phyloP scores from a whole-genome alignment of 805 yeast genomes.

The Yarrowia divulgata region DNA sequence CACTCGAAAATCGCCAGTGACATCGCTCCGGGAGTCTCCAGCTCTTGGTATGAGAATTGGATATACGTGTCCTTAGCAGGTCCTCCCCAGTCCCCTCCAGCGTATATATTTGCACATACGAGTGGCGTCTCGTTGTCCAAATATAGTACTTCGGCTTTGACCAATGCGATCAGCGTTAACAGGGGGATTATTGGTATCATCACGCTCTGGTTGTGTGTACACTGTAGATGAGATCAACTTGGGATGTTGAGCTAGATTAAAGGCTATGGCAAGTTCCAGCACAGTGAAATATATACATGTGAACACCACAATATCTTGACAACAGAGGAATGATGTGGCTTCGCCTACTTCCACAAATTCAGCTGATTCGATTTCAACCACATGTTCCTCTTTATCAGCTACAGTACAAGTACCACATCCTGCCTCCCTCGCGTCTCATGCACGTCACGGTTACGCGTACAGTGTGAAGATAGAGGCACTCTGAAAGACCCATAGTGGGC shows the following conservation, averaged over 20 bases:
- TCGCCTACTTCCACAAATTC: too few species aligned
- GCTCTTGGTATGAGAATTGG: slow-evolving; percentile 1
- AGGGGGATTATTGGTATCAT: not conserved
- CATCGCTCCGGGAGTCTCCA: slow-evolving; percentile 9
- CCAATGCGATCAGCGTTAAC: not conserved
- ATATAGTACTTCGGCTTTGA: not conserved
- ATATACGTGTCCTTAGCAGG: slow-evolving; percentile 4
- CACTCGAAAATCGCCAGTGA: slow-evolving; percentile 11
- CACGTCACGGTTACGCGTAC: not conserved
- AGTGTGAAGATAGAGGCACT: too few species aligned
- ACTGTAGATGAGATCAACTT: not conserved
- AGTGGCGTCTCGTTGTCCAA: slow-evolving; percentile 7
- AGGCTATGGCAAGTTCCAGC: too few species aligned
- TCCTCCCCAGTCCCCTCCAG: not conserved
- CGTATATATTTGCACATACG: slow-evolving; percentile 6
- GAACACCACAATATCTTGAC: too few species aligned
- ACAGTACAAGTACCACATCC: too few species aligned
- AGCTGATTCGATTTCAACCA: not conserved
- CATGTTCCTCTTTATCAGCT: too few species aligned
- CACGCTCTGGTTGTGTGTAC: not conserved
- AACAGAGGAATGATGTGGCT: too few species aligned
- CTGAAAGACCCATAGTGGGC: too few species aligned
- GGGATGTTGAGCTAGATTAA: too few species aligned
- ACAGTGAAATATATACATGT: too few species aligned
- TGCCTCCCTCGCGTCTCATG: not conserved